phyloP scores from a whole-genome alignment of 495 filamentous ascomycete species.

The Friedmanniomyces endolithicus region DNA sequence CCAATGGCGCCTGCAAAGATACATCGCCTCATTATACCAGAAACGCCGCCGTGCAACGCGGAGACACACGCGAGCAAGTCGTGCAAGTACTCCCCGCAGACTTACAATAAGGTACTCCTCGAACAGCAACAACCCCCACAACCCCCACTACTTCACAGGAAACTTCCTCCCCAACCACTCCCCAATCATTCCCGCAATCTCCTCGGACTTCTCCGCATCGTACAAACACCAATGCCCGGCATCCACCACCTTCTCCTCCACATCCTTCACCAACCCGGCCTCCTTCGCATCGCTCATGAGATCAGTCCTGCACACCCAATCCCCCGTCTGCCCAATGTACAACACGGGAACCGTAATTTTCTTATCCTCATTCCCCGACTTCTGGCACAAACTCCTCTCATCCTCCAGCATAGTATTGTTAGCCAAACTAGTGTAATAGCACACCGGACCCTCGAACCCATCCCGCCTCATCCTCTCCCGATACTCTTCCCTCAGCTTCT shows the following conservation, averaged over 20 bases:
- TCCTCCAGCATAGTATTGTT: conserved; percentile 10
- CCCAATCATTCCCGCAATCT: conserved; percentile 7
- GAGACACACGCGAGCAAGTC: no score
- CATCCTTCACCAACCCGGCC: conserved; percentile 2
- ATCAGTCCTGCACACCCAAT: conserved; percentile 9
- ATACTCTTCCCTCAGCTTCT: conserved; percentile 4
- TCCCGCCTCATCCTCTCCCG: conserved; percentile 9
- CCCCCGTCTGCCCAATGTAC: conserved; percentile 15
- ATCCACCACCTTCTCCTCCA: conserved; percentile 10
- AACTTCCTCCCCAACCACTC: conserved; percentile 3
- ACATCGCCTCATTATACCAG: no score
- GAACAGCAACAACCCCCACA: no score
- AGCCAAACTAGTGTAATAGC: conserved; percentile 11
- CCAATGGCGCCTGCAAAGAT: no score
- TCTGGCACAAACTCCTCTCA: background rate
- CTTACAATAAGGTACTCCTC: no score
- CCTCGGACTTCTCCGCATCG: conserved; percentile 10
- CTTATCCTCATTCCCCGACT: background rate
- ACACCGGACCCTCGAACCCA: conserved; percentile 12
- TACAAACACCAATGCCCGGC: conserved; percentile 16
- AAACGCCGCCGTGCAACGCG: no score
- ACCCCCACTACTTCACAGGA: no score
- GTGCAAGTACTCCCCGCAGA: no score
- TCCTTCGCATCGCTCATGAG: conserved; percentile 9
- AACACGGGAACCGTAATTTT: conserved; percentile 11